Evolutionary conservation across 2,329 filamentous ascomycete species (phyloP).

Genomic region (Talaromyces sp.): DNA sequence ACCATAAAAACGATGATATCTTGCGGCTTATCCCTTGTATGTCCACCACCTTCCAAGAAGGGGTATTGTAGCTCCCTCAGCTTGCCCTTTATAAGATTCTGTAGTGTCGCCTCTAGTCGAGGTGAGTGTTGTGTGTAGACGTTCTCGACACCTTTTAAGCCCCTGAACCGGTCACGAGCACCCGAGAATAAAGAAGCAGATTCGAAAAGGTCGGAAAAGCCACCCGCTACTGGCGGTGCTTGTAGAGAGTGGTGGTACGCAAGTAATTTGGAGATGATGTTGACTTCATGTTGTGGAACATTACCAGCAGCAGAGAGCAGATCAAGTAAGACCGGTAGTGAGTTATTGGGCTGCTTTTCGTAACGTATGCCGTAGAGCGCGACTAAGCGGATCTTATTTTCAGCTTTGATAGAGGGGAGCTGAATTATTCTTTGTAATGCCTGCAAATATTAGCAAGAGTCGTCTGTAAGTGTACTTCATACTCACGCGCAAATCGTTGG

Average conservation of each 20-base stretch:
- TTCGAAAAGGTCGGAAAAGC: slow-evolving; percentile 89
- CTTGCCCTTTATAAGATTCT: slow-evolving; percentile 88
- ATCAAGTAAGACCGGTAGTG: slow-evolving; percentile 80
- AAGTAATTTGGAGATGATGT: slow-evolving; percentile 76
- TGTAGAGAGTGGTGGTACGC: slow-evolving; percentile 85
- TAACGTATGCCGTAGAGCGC: slow-evolving; percentile 95
- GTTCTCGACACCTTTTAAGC: slow-evolving; percentile 95
- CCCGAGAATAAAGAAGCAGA: slow-evolving; percentile 86
- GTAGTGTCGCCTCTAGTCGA: slow-evolving; percentile 77
- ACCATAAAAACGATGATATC: slow-evolving; percentile 95
- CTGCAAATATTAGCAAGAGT: slow-evolving; percentile 41
- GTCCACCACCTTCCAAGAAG: slow-evolving; percentile 82
- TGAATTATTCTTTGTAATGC: slow-evolving; percentile 84
- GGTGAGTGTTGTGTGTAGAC: slow-evolving; percentile 98
- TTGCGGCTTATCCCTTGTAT: slow-evolving; percentile 91
- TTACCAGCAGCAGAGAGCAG: slow-evolving; percentile 80
- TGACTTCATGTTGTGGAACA: slow-evolving; percentile 70
- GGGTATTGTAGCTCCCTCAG: slow-evolving; percentile 85
- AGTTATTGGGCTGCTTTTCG: slow-evolving; percentile 78
- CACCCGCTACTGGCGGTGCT: slow-evolving; percentile 67
- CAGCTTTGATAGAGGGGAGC: slow-evolving; percentile 68
- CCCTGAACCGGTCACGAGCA: slow-evolving; percentile 83
- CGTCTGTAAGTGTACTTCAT: background rate
- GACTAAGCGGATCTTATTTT: slow-evolving; percentile 85
- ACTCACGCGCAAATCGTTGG: slow-evolving; percentile 78